These are phyloP conservation scores for Plantago lanceolata DNA, from an alignment of 305 asterid species.

Conservation along the genomic window DNA sequence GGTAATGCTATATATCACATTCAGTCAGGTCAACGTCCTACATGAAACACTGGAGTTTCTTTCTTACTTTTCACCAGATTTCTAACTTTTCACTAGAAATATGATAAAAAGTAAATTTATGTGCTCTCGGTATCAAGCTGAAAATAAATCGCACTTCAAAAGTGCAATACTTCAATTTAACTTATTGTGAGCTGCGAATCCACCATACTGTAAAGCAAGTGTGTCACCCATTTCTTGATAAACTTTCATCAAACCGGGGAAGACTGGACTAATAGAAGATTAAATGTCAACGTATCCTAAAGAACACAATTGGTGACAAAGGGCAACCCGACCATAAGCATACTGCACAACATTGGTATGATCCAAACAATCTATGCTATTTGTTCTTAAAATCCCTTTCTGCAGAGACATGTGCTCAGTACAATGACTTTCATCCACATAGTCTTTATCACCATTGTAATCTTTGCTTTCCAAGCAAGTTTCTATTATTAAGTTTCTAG, in stretches of 20 bases:
- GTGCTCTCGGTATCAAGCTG: too few species aligned
- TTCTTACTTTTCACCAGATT: too few species aligned
- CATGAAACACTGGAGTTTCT: too few species aligned
- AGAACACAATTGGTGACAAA: constrained; percentile 74
- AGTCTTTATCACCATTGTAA: constrained; percentile 19
- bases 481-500: constrained; percentile 23
- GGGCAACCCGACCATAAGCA: constrained; percentile 74
- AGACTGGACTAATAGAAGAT: constrained; percentile 50
- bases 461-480: constrained; percentile 22
- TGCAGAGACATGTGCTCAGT: constrained; percentile 53
- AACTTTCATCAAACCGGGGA: constrained; percentile 62
- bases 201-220: constrained; percentile 91
- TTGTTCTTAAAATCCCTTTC: constrained; percentile 82
- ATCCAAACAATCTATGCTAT: constrained; percentile 94
- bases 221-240: constrained; percentile 96
- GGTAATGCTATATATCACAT: too few species aligned
- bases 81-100: constrained; percentile 8
- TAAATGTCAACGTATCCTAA: constrained; percentile 56
- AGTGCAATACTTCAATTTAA: constrained; percentile 32
- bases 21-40: too few species aligned
- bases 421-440: constrained; percentile 26
- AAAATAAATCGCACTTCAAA: constrained; percentile 10
- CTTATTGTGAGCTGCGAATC: constrained; percentile 98
- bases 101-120: too few species aligned
- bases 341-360: constrained; percentile 94